Evolutionary conservation across 1,284 basidiomycete species (phyloP).

Genomic region (Quambalaria eucalypti): DNA sequence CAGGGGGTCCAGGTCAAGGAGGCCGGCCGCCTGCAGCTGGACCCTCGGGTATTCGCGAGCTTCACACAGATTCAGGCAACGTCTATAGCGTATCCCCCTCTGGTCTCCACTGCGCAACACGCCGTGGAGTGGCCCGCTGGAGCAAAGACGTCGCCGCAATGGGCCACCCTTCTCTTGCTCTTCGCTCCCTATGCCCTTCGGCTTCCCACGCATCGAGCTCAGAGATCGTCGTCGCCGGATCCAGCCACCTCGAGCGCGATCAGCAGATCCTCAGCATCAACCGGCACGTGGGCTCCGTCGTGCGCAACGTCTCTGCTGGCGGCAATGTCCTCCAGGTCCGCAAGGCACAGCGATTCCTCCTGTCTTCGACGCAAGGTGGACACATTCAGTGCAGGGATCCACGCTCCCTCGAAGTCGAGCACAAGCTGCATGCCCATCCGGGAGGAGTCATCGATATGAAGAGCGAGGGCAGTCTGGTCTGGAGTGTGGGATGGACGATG

Average conservation of each 20-base stretch:
- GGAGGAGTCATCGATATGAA: constrained; percentile 45
- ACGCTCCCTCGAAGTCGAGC: constrained; percentile 34
- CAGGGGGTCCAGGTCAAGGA: not conserved
- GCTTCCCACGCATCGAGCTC: constrained; percentile 23
- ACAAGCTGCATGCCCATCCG: constrained; percentile 41
- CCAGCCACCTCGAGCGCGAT: constrained; percentile 16
- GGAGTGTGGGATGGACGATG: constrained; percentile 44
- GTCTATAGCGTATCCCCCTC: constrained; percentile 45
- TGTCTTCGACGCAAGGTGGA: constrained; percentile 22
- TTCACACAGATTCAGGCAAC: constrained; percentile 5
- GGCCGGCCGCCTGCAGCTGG: not conserved
- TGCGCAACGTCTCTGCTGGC: constrained; percentile 33
- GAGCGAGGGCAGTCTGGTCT: constrained; percentile 40
- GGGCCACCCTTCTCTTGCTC: constrained; percentile 17
- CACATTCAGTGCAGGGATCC: constrained; percentile 44
- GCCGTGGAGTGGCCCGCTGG: constrained; percentile 48
- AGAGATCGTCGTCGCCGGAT: constrained; percentile 38
- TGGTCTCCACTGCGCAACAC: constrained; percentile 46
- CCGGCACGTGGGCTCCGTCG: constrained; percentile 29
- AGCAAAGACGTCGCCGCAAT: constrained; percentile 2
- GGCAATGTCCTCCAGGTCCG: constrained; percentile 34
- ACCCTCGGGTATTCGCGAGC: constrained; percentile 1
- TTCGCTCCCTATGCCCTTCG: constrained; percentile 38
- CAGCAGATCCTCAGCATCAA: constrained; percentile 36
- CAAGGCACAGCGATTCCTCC: constrained; percentile 32